Evolutionary conservation across 2,329 filamentous ascomycete species (phyloP).

Genomic region (Ustulina deusta): DNA sequence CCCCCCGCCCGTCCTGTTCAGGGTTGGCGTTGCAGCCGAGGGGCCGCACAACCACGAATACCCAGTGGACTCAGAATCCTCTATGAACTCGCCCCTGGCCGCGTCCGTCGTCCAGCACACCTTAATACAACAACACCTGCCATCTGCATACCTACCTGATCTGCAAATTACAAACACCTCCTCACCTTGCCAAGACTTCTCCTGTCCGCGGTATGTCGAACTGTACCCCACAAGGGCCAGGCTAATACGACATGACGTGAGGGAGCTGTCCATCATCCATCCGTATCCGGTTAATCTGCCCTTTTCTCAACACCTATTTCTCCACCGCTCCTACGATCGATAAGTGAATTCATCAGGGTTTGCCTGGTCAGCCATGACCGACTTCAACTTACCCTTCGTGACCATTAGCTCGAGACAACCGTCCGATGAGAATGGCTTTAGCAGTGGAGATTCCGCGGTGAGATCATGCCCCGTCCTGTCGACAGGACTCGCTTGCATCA

Average conservation of each 20-base stretch:
- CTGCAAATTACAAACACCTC: conserved; percentile 11
- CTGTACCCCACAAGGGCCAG: conserved; percentile 20
- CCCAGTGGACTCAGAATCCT: conserved; percentile 20
- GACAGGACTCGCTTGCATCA: conserved; percentile 32
- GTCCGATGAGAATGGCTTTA: conserved; percentile 59
- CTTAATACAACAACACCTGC: conserved; percentile 10
- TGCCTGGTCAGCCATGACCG: conserved; percentile 53
- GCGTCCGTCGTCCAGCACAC: conserved; percentile 4
- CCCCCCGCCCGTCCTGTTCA: conserved; percentile 11
- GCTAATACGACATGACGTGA: conserved; percentile 23
- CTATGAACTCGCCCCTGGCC: not conserved
- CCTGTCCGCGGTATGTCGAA: conserved; percentile 19
- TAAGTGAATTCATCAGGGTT: conserved; percentile 12
- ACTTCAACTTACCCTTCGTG: conserved; percentile 62
- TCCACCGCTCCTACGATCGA: conserved; percentile 24
- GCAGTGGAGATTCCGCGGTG: conserved; percentile 63
- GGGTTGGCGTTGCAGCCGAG: conserved; percentile 24
- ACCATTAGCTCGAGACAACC: conserved; percentile 65
- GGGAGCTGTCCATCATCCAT: conserved; percentile 21
- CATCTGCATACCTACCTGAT: not conserved
- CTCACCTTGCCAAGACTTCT: conserved; percentile 25
- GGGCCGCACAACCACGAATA: conserved; percentile 13
- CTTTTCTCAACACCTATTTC: conserved; percentile 21
- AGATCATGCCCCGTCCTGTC: conserved; percentile 50
- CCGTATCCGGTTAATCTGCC: conserved; percentile 34